These are phyloP conservation scores for Pachyrhizus erosus DNA, from an alignment of 306 rosid species.

Conservation along the genomic window DNA sequence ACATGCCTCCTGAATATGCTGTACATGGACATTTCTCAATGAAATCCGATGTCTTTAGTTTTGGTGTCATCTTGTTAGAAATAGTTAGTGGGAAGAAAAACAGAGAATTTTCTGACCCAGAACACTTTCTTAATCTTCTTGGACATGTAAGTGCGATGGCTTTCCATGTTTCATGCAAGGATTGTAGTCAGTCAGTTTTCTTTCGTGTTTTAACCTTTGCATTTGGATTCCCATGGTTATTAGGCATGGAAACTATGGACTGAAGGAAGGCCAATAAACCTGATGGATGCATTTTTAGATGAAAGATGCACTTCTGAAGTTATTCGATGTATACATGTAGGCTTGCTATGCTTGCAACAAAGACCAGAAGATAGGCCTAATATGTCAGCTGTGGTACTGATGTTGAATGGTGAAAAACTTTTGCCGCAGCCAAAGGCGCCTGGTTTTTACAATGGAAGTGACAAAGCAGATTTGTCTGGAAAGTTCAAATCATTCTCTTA, in stretches of 20 bases:
- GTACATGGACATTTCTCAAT: neutral
- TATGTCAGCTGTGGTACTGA: neutral
- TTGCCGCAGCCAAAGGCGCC: slow-evolving; percentile 24
- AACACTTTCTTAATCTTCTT: neutral
- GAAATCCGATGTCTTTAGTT: neutral
- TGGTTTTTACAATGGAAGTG: neutral
- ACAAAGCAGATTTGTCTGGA: neutral
- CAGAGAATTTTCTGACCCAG: neutral
- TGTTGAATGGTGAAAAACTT: slow-evolving; percentile 24
- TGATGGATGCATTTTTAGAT: neutral
- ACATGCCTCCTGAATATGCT: slow-evolving; percentile 35
- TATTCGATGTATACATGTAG: slow-evolving; percentile 26
- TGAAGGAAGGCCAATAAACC: slow-evolving; percentile 17
- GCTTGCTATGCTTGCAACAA: neutral
- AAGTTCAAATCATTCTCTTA: neutral
- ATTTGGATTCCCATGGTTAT: neutral
- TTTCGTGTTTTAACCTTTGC: neutral
- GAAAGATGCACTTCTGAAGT: slow-evolving; percentile 20
- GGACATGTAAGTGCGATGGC: neutral
- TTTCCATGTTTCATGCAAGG: neutral
- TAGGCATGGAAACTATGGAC: slow-evolving; percentile 42
- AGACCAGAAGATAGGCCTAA: neutral
- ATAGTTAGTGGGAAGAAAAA: neutral
- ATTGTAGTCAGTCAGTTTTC: neutral
- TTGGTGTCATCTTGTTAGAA: neutral